Base-by-base conservation (phyloP, 768 basidiomycete genomes). In the Gloeophyllum trabeum region DNA sequence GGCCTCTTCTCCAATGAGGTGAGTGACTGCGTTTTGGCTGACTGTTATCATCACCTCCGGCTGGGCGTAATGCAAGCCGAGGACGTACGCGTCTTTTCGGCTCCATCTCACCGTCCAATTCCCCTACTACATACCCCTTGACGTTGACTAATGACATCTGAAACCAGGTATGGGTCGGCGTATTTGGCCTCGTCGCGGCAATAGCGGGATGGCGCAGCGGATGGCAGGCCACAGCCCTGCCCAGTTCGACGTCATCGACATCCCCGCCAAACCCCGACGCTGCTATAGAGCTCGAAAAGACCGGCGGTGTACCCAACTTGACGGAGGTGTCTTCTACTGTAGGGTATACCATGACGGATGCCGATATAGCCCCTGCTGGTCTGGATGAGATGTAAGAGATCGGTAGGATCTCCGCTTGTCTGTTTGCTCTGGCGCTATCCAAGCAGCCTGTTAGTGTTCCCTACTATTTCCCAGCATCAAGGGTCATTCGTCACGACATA, bases 1-100 rank as follows among this genome's bases (percentile, higher is more conserved):
- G 82, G 81, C n/a, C 52, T 85, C 4, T 78, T 85, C 50, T 66
- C 67, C 43, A 75, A 77, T 51, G 75, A 80, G 35, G 81, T 83
- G 49, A 36, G 73, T 56, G n/a, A 39, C 34, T 21, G 19, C 3
- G 23, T 24, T 12, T 20, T 46, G 35, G 42, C 7, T 16, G 24
- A 18, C 19, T 4, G 6, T 32, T 32, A 32, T 23, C 20, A 48
- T 71, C 69, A 43, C 60, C 18, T 69, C n/a, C n/a, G n/a, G n/a
- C n/a, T n/a, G n/a, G n/a, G n/a, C n/a, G n/a, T n/a, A n/a, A n/a
- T n/a, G n/a, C n/a, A n/a, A n/a, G n/a, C n/a, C n/a, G n/a, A n/a
- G n/a, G n/a, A n/a, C n/a, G n/a, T n/a, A n/a, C n/a, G n/a, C n/a
- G n/a, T n/a, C n/a, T n/a, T n/a, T n/a, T n/a, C n/a, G n/a, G n/a